Conservation (phyloP, 768 basidiomycete species). For the Trametes gibbosa region DNA sequence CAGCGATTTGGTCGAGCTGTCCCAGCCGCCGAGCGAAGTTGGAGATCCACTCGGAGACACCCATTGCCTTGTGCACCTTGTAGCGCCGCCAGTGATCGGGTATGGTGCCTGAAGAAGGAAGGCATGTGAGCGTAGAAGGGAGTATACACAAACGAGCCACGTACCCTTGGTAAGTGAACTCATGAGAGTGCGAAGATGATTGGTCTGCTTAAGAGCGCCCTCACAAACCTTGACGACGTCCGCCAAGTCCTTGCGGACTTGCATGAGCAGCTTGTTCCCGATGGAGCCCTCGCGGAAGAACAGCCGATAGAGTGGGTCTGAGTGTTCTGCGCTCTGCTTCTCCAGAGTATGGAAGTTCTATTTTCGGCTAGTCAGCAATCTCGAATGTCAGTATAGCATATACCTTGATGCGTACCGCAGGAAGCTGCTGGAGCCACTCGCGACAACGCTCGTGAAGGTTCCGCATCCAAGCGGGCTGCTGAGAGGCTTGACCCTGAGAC, state of each 20-base stretch:
- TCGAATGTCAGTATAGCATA: not conserved
- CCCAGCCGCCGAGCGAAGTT: slow-evolving; percentile 75
- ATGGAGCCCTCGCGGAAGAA: slow-evolving; percentile 87
- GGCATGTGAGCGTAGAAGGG: not conserved
- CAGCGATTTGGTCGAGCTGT: slow-evolving; percentile 77
- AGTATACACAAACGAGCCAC: slow-evolving; percentile 13
- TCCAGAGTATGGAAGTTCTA: slow-evolving; percentile 65
- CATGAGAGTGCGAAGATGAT: slow-evolving; percentile 90
- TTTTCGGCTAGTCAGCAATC: not conserved
- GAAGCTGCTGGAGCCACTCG: slow-evolving; percentile 79
- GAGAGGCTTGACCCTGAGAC: slow-evolving; percentile 60
- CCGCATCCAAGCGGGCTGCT: slow-evolving; percentile 96
- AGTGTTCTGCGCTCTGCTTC: slow-evolving; percentile 65
- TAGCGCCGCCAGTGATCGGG: slow-evolving; percentile 87
- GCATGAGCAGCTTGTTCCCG: slow-evolving; percentile 72
- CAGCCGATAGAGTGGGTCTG: slow-evolving; percentile 84
- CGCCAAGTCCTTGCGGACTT: slow-evolving; percentile 76
- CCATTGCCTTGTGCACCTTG: slow-evolving; percentile 81
- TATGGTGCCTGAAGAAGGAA: slow-evolving; percentile 60
- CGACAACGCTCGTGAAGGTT: slow-evolving; percentile 74
- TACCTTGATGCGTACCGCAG: slow-evolving; percentile 51
- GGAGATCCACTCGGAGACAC: slow-evolving; percentile 81
- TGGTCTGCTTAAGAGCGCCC: slow-evolving; percentile 91
- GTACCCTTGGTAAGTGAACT: slow-evolving; percentile 85
- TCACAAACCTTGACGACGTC: slow-evolving; percentile 83